phyloP scores from a whole-genome alignment of 805 yeast species.

The Dipodascopsis uninucleata region DNA sequence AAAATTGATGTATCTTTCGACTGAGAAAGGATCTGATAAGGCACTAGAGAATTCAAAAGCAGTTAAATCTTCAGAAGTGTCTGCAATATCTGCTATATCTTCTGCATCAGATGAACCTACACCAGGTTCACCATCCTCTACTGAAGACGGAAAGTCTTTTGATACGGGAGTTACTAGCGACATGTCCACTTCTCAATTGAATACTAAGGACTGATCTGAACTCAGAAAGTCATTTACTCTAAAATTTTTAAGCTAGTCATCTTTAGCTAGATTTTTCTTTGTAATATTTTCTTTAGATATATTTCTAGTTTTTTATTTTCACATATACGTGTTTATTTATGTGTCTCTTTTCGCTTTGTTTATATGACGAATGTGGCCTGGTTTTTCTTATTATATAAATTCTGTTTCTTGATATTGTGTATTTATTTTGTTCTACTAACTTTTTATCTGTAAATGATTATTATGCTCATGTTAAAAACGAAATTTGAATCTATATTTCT shows the following conservation, averaged over 20 bases:
- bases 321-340: background rate
- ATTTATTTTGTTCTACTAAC: too few species aligned
- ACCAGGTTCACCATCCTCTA: slow-evolving; percentile 15
- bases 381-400: too few species aligned
- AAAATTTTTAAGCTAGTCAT: background rate
- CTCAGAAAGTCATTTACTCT: background rate
- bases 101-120: slow-evolving; percentile 5
- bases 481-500: too few species aligned
- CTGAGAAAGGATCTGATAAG: slow-evolving; percentile 7
- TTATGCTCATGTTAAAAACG: too few species aligned
- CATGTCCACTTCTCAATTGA: background rate
- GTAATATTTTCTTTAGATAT: background rate
- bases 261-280: background rate
- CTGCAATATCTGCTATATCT: background rate
- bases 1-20: slow-evolving; percentile 22
- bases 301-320: slow-evolving; percentile 2
- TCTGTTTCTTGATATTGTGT: too few species aligned
- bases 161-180: slow-evolving; percentile 14
- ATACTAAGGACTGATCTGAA: background rate
- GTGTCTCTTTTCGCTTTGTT: background rate
- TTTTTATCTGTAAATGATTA: too few species aligned
- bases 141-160: slow-evolving; percentile 8
- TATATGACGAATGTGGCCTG: too few species aligned
- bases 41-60: slow-evolving; percentile 5
- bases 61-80: background rate